Percentiles rank a stretch among this genome's conserved stretches.
Evolutionary conservation across 2,329 filamentous ascomycete genomes (phyloP).

Genomic region (Venturia pyrina): DNA sequence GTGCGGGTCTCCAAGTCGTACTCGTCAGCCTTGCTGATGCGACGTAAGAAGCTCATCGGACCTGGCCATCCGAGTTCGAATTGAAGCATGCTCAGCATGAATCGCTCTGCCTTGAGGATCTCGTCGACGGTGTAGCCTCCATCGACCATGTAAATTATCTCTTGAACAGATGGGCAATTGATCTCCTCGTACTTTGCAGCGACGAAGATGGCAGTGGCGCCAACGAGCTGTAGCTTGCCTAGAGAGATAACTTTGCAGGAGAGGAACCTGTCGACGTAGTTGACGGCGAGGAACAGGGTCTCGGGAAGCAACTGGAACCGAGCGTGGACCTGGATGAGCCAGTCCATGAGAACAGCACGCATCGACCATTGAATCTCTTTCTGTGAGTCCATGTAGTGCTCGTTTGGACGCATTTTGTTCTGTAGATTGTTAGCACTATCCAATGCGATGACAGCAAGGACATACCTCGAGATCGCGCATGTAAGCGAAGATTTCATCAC

Average conservation of each 20-base stretch:
- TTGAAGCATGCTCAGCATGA: constrained; percentile 93
- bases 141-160: constrained; percentile 99
- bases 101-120: constrained; percentile 92
- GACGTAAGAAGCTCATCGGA: constrained; percentile 93
- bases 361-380: constrained; percentile 99
- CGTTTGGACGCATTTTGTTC: constrained; percentile 76
- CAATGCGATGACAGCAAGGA: no score
- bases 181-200: constrained; percentile 99
- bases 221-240: constrained; percentile 89
- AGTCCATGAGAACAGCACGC: constrained; percentile 94
- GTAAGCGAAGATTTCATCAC: constrained; percentile 89
- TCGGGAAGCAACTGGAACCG: constrained; percentile 87
- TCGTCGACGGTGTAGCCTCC: constrained; percentile 80
- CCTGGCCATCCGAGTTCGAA: constrained; percentile 98
- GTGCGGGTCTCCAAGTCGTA: constrained; percentile 94
- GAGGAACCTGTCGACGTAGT: constrained; percentile 95
- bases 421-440: constrained; percentile 10
- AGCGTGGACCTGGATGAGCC: constrained; percentile 91
- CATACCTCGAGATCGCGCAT: constrained; percentile 78
- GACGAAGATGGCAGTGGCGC: constrained; percentile 89
- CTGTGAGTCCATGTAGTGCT: constrained; percentile 94
- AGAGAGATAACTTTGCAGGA: constrained; percentile 91
- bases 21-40: constrained; percentile 97
- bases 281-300: constrained; percentile 88
- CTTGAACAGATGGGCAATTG: constrained; percentile 86